Base-by-base conservation (phyloP, 2,329 filamentous ascomycete genomes). In the Aureobasidium vineae region DNA sequence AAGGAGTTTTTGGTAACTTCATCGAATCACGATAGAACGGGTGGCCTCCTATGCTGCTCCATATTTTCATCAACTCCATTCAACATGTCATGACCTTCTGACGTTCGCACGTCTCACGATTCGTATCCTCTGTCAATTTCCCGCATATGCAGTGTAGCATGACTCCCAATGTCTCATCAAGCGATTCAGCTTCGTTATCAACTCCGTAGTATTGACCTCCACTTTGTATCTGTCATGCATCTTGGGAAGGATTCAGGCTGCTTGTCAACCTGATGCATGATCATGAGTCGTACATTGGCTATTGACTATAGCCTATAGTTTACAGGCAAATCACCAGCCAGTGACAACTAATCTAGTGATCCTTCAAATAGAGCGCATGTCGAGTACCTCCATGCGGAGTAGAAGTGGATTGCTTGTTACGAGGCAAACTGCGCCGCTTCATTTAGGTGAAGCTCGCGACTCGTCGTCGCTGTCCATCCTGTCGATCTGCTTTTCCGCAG, bases 201-300 rank as follows among this genome's bases (percentile, higher is more conserved):
- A 13, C 21, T 19, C 28, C 28, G 33, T 28, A 19, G 33, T 31
- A 6, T 5, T 15, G 33, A 52, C 31, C 41, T 40, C n/a, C 59
- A 63, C 59, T 40, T 28, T 23, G 59, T 26, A 52, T 50, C 59
- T 52, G 41, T 45, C 54, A 26, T 59, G 54, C 54, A 45, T 59
- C 33, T 11, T 10, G 13, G 33, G 33, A 36, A 36, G 8, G 19
- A 23, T 49, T 1, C 16, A 28, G 43, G 43, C 31, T 40, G 53
- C 33, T 41, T 52, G 28, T 21, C 28, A 38, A 38, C 8, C 28
- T 63, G 59, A 21, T 63, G 59, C 59, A 61, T 43, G 31, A 19
- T 43, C 57, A 61, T 28, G 57, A 61, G 16, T 61, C 57, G 43
- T 49, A 38, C 10, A 49, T 11, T 45, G 54, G 54, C 40, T 59